Evolutionary conservation across 768 basidiomycete genomes (phyloP).

Genomic region (Wakefieldia striispora): DNA sequence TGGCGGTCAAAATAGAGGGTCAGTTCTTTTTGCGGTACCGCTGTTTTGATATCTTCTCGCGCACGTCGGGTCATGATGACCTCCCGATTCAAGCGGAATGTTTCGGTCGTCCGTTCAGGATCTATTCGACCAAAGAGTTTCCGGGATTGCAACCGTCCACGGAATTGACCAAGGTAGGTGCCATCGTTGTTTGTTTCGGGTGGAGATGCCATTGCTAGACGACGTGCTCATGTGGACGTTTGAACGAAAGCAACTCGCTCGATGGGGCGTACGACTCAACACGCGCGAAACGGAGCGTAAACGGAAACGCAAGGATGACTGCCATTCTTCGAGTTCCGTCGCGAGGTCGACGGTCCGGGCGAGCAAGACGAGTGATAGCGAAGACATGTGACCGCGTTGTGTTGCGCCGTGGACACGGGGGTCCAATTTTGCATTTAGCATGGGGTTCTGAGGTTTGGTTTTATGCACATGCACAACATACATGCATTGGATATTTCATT

Average conservation of each 20-base stretch:
- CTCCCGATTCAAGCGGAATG: conserved; percentile 58
- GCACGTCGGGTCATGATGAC: conserved; percentile 26
- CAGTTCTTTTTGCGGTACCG: conserved; percentile 71
- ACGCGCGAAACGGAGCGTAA: conserved; percentile 38
- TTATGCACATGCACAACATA: not conserved
- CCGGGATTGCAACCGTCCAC: conserved; percentile 70
- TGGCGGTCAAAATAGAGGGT: conserved; percentile 66
- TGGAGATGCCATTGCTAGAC: not conserved
- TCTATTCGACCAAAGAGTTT: conserved; percentile 74
- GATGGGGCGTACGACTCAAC: conserved; percentile 35
- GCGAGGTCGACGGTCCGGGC: conserved; percentile 2
- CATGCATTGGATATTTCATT: conserved; percentile 4
- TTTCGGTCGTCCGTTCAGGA: conserved; percentile 63
- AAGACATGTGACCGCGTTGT: conserved; percentile 17
- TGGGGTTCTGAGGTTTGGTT: conserved; percentile 3
- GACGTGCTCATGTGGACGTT: conserved; percentile 3
- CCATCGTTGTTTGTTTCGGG: too few relatives aligned
- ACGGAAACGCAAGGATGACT: conserved; percentile 31
- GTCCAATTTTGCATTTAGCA: not conserved
- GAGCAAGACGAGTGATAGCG: conserved; percentile 24
- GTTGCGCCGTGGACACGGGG: not conserved
- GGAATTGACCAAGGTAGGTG: conserved; percentile 59
- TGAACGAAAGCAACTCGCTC: conserved; percentile 30
- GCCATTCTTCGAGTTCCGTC: conserved; percentile 4
- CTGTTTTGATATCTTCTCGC: conserved; percentile 58